These are phyloP conservation scores for Pestalotiopsis sp. DNA, from an alignment of 2,329 filamentous ascomycete genomes.

Conservation along the genomic window DNA sequence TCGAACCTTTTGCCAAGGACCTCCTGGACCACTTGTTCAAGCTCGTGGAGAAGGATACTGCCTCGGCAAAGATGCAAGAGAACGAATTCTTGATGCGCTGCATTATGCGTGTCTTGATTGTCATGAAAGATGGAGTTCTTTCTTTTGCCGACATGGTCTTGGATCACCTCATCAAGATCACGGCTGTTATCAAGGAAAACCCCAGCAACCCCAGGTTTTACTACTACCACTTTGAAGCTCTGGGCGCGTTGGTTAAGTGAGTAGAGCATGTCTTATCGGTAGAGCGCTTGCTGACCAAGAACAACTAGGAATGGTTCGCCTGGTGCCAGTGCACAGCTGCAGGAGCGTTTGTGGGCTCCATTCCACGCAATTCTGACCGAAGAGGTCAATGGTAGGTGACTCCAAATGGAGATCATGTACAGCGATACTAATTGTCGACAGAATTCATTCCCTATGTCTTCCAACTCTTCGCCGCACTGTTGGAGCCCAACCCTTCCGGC, in stretches of 20 bases:
- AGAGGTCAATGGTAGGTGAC: constrained; percentile 70
- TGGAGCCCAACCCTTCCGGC: constrained; percentile 82
- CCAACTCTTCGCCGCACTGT: constrained; percentile 86
- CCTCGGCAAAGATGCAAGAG: constrained; percentile 92
- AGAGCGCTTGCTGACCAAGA: background rate
- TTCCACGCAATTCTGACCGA: constrained; percentile 79
- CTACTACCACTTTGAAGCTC: constrained; percentile 95
- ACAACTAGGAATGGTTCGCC: constrained; percentile 59
- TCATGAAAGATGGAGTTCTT: constrained; percentile 80
- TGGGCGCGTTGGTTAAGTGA: constrained; percentile 81
- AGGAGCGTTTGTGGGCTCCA: constrained; percentile 78
- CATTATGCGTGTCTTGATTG: constrained; percentile 95
- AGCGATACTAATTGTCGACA: constrained; percentile 36
- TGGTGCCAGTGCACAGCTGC: constrained; percentile 70
- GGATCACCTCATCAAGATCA: constrained; percentile 83
- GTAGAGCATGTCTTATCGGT: constrained; percentile 17
- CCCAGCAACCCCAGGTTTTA: constrained; percentile 98
- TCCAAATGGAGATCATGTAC: background rate
- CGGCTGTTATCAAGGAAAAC: constrained; percentile 87
- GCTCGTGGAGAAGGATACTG: constrained; percentile 80
- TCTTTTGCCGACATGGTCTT: constrained; percentile 77
- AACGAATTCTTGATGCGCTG: constrained; percentile 99
- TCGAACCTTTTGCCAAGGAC: constrained; percentile 81
- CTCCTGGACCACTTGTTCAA: constrained; percentile 88
- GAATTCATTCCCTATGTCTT: constrained; percentile 98